Evolutionary conservation across 257 asterid genomes (phyloP), one percentile per base, ranked within the genome.

Genomic region (Gynochthodes officinalis): DNA sequence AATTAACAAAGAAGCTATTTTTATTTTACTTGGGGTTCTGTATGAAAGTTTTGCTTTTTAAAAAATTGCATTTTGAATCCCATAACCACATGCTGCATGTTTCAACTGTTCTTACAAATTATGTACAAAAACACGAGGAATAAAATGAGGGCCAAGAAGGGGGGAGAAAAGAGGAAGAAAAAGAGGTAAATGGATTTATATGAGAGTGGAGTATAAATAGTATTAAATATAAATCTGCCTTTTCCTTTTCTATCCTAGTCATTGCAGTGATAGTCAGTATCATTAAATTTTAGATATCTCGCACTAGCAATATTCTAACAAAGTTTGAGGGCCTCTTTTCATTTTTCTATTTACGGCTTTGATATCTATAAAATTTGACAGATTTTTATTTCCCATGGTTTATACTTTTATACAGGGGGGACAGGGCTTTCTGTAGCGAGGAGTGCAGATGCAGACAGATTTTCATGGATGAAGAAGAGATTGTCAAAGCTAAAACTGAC

Each of bases 381-480:
- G n/a, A 60, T 2, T 3, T 4, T n/a, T 10, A 57, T 66, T 48
- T 59, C 39, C 14, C 37, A 19, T n/a, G 44, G 14, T 8, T 48
- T 2, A 18, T 39, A 3, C 7, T 16, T 3, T 5, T 49, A 53
- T 80, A 79, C 86, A 93, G 98, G 76, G 98, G 98, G 79, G 97
- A 93, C 76, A 88, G 62, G 64, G 97, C 85, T 25, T 93, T 93
- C 77, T 93, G 98, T 69, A 90, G 96, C 33, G 93, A 74, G 84
- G 98, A 93, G 79, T 93, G 98, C 84, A 88, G 98, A 67, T 88
- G 78, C 88, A 90, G 87, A 84, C 97, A 93, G 81, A 90, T 93
- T 21, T 84, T 83, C 84, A 93, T 88, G 92, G 98, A 90, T 42
- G 98, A 93, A 79, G 91, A 90, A 67, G 96, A 87, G 75, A 75